These are phyloP conservation scores for Curvularia sp. DNA, from an alignment of 2,329 filamentous ascomycete genomes.

Conservation along the genomic window DNA sequence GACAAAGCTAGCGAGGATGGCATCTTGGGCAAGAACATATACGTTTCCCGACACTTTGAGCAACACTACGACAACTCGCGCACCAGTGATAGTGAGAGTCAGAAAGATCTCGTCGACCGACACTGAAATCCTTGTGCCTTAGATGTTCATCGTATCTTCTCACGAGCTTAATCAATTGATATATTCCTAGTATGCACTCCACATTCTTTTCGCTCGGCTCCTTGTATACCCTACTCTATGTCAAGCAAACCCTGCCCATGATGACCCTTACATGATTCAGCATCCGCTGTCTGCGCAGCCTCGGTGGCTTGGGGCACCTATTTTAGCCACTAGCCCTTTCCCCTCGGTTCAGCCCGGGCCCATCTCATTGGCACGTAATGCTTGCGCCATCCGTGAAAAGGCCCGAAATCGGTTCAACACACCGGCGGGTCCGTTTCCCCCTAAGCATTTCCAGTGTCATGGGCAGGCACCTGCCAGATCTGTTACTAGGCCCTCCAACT, in stretches of 20 bases:
- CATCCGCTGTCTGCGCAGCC: not conserved
- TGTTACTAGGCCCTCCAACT: not conserved
- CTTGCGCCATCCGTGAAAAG: slow-evolving; percentile 4
- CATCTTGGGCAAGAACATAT: slow-evolving; percentile 15
- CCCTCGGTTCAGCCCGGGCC: not conserved
- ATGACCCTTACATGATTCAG: not conserved
- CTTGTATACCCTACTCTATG: not conserved
- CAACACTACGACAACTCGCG: slow-evolving; percentile 10
- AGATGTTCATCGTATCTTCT: not conserved
- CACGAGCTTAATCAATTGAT: not conserved
- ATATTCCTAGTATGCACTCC: not conserved
- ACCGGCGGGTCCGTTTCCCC: not conserved
- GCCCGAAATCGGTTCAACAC: not conserved
- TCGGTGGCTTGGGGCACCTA: not conserved
- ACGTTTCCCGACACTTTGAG: slow-evolving; percentile 10
- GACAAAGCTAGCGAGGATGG: slow-evolving; percentile 16
- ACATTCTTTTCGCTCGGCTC: not conserved
- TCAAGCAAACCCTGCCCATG: not conserved
- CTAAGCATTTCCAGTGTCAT: not conserved
- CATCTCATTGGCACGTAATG: not conserved
- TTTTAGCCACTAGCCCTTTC: not conserved
- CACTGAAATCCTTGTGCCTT: not conserved
- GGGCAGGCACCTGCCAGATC: not conserved
- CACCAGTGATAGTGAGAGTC: slow-evolving; percentile 12
- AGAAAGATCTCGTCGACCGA: slow-evolving; percentile 7